phyloP scores from a whole-genome alignment of 169 alveolate species.

The Babesia ovata region DNA sequence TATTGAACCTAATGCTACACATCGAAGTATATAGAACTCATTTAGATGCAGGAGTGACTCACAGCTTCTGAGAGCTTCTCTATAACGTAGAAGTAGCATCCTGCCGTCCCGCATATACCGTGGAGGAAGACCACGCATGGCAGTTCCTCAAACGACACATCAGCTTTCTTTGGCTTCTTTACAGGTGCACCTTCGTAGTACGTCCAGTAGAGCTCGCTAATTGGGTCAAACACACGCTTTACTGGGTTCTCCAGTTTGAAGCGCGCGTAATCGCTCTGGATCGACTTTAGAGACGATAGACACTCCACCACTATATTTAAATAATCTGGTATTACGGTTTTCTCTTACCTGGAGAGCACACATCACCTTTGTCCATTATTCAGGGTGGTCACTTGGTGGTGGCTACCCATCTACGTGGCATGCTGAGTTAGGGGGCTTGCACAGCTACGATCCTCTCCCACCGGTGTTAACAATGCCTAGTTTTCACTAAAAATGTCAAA shows the following conservation, averaged over 20 bases:
- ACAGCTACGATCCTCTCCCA: too few species aligned
- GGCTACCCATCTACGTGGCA: background rate
- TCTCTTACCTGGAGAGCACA: background rate
- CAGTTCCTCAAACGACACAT: conserved; percentile 13
- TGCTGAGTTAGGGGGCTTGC: too few species aligned
- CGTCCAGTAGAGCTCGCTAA: conserved; percentile 78
- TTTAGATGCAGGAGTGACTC: background rate
- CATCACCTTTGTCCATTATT: conserved; percentile 9
- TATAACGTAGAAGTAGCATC: conserved; percentile 75
- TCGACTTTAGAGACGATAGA: conserved; percentile 46
- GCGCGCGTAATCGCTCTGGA: conserved; percentile 71
- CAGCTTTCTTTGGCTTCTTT: conserved; percentile 29
- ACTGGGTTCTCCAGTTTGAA: conserved; percentile 71
- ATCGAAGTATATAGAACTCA: background rate
- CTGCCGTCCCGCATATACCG: conserved; percentile 83
- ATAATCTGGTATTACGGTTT: background rate
- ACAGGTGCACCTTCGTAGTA: conserved; percentile 56
- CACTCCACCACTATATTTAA: conserved; percentile 39
- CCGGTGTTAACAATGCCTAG: background rate
- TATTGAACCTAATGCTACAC: background rate
- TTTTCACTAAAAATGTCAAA: conserved; percentile 5
- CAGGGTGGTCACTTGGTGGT: background rate
- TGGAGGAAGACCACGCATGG: conserved; percentile 71
- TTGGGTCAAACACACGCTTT: conserved; percentile 75
- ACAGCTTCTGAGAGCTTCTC: conserved; percentile 60